Conservation (phyloP, 139 green algal species). For the Chlorella sorokiniana region DNA sequence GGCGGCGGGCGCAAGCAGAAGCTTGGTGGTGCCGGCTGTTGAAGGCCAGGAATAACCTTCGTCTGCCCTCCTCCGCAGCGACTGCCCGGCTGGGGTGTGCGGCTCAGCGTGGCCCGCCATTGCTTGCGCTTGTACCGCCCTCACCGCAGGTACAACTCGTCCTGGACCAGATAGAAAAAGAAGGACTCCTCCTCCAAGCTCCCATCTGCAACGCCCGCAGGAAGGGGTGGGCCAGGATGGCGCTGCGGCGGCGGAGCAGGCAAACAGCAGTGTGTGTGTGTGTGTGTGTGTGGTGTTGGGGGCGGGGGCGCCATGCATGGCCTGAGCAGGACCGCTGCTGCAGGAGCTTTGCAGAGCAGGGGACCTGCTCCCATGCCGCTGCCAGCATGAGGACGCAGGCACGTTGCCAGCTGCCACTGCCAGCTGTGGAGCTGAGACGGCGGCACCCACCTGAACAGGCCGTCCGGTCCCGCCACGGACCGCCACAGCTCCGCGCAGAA, state of each 20-base stretch:
- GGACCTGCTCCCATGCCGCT: too few relatives aligned
- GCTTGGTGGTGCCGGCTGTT: too few relatives aligned
- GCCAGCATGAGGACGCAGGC: too few relatives aligned
- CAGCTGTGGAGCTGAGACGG: not conserved
- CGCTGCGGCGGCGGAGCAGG: not conserved
- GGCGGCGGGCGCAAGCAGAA: too few relatives aligned
- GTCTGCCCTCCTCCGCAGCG: not conserved
- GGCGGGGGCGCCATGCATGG: not conserved
- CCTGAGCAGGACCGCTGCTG: too few relatives aligned
- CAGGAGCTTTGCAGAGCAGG: too few relatives aligned
- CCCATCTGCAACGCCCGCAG: slow-evolving; percentile 10
- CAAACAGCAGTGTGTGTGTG: too few relatives aligned
- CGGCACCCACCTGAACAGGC: not conserved
- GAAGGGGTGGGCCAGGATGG: slow-evolving; percentile 29
- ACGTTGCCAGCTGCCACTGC: not conserved
- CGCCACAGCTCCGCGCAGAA: slow-evolving; percentile 20
- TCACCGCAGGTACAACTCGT: slow-evolving; percentile 15
- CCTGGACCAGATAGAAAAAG: slow-evolving; percentile 4
- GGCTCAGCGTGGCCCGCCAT: too few relatives aligned
- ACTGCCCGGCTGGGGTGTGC: not conserved
- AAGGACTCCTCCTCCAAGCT: slow-evolving; percentile 1
- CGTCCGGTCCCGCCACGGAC: not conserved
- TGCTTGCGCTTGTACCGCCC: too few relatives aligned
- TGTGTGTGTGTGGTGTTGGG: not conserved
- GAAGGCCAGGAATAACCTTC: too few relatives aligned